Base-by-base conservation (phyloP, 768 basidiomycete species). In the Leccinum ochraceum region DNA sequence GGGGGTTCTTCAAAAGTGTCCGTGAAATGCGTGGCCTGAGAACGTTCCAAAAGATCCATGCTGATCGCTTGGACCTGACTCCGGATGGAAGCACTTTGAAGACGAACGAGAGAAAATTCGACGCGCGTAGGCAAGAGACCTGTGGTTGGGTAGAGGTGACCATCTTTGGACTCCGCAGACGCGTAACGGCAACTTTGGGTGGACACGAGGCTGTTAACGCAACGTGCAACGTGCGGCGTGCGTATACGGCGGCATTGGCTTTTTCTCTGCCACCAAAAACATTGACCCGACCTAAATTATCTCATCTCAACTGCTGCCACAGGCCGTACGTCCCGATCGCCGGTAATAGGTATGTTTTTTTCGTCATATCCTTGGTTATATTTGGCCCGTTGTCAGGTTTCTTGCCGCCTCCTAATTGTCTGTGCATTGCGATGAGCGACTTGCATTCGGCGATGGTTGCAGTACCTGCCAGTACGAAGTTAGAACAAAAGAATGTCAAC, bases 191-290 rank as follows among this genome's bases (percentile, higher is more conserved):
- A 69, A 42, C 17, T 42, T 58, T 24, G 59, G 30, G 36, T 51
- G 24, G n/a, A 66, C 68, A 74, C 63, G 66, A 71, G 71, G 68
- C 61, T 34, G 65, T 53, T 55, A 60, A 53, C 62, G 42, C 66
- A 63, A 61, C 65, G 62, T 60, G 61, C 8, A 63, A 60, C 44
- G 46, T 58, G 57, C 55, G 61, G 51, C 59, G 55, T 61, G 63
- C 55, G 24, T 26, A 57, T 60, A 58, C 56, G 14, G 60, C 59
- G 59, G 66, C 64, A 63, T 68, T 68, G 53, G 61, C 44, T 30
- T 34, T 13, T 13, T 30, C 52, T 54, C 22, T 42, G 50, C 62
- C 30, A 60, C 62, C 42, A 24, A 50, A n/a, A 51, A 24, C 58
- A 55, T 49, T 30, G 32, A 37, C 34, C 30, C 28, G 49, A 52